Evolutionary conservation across 1,284 basidiomycete genomes (phyloP), one percentile per base, ranked within the genome.

Genomic region (Retiboletus flavoniger): DNA sequence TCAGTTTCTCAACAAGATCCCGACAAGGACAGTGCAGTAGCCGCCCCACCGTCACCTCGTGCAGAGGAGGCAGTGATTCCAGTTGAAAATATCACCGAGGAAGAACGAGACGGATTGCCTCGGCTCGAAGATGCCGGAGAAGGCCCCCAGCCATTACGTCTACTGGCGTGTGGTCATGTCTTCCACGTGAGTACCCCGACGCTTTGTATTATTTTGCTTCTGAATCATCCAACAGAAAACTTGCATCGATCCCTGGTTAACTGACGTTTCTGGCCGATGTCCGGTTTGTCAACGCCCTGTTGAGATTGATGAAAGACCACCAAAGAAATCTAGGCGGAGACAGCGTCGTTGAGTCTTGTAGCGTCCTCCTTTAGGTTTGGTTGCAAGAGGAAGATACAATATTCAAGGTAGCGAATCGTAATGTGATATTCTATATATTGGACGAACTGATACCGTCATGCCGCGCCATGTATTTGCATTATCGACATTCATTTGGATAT

Each of bases 231-330:
- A 35, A 28, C 63, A 91, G 88, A 82, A 88, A 87, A 83, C 84
- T 24, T 91, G 88, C 66, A 66, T 91, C 35, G 88, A 91, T 64
- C 88, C 88, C 14, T 91, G 88, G 88, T 69, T 91, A 52, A 83
- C 74, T 7, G 85, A 87, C 58, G 84, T 90, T 11, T 89, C 86
- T n/a, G 88, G 88, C 11, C 79, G 88, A 32, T 91, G 88, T 74
- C 88, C 88, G 10, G 81, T 86, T 16, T 91, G 88, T 63, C 88
- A 91, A 66, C 74, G 81, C 34, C 75, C 82, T 21, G 87, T 83
- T 31, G 75, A 79, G 53, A 62, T 76, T 26, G 71, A 74, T 9
- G 71, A 73, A 36, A 60, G 65, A 43, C 60, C 59, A 42, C 56
- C 56, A 34, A 74, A 70, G 60, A 72, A 70, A 54, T 59, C 67